A percentile compares a stretch with the other conserved stretches of the same genome.
These are phyloP conservation scores for Mycosarcoma maydis DNA, from an alignment of 1,284 basidiomycete genomes.

Conservation along the genomic window DNA sequence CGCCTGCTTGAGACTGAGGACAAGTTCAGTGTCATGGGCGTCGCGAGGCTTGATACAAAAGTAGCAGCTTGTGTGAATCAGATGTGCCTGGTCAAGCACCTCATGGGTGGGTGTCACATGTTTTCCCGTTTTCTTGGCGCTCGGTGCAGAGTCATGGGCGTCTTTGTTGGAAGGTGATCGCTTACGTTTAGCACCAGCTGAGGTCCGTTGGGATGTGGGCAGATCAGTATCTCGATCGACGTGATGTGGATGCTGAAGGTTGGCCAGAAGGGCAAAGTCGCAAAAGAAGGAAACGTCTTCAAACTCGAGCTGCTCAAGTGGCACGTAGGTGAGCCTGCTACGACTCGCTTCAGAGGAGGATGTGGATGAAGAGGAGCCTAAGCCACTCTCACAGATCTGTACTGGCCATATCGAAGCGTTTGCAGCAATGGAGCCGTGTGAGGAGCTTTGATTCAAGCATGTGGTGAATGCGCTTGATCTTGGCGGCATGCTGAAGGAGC, in stretches of 20 bases:
- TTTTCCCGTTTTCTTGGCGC: constrained; percentile 6
- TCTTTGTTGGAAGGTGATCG: constrained; percentile 1
- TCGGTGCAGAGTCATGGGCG: neutral
- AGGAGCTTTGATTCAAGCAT: neutral
- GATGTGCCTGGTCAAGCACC: neutral
- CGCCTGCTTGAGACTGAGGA: constrained; percentile 19
- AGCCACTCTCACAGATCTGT: constrained; percentile 19
- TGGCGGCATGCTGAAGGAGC: neutral
- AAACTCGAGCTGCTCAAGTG: constrained; percentile 29
- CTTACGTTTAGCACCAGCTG: constrained; percentile 13
- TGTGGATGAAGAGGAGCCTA: neutral
- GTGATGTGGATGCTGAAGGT: no score
- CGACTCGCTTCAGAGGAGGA: neutral
- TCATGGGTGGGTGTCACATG: neutral
- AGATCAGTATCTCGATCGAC: no score
- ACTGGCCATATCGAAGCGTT: constrained; percentile 38
- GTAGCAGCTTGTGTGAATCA: constrained; percentile 27
- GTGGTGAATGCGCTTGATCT: neutral
- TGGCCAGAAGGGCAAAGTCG: constrained; percentile 18
- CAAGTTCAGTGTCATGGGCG: constrained; percentile 6
- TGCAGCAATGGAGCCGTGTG: neutral
- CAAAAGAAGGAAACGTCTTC: constrained; percentile 40
- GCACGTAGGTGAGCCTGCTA: constrained; percentile 8
- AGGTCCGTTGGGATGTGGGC: no score
- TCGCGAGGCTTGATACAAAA: constrained; percentile 30